A percentile compares a stretch with the other conserved stretches of the same genome.
These are phyloP conservation scores for Dipodascus geniculatus DNA, from an alignment of 805 yeast genomes.

Conservation along the genomic window DNA sequence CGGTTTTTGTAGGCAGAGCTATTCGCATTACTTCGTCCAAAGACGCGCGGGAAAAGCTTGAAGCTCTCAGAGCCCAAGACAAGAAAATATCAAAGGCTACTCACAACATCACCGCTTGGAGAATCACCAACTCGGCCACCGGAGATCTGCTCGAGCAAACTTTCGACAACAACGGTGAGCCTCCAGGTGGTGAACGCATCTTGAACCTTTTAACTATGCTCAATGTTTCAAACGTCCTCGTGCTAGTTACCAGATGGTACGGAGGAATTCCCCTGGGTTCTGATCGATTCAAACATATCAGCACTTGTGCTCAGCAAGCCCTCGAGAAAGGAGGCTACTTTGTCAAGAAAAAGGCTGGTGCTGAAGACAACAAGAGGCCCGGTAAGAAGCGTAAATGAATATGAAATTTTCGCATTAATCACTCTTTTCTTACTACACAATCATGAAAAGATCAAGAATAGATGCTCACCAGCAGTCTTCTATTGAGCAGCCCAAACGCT, in stretches of 20 bases:
- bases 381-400: conserved; percentile 1
- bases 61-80: conserved; percentile 30
- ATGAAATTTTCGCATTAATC: neutral
- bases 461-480: neutral
- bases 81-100: conserved; percentile 45
- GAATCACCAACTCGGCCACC: conserved; percentile 29
- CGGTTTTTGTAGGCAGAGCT: conserved; percentile 57
- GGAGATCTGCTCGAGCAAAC: conserved; percentile 38
- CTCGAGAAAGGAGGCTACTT: conserved; percentile 26
- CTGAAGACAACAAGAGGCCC: neutral
- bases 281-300: conserved; percentile 56
- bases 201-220: conserved; percentile 41
- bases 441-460: neutral
- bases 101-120: conserved; percentile 74
- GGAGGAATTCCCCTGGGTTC: conserved; percentile 71
- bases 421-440: neutral
- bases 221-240: conserved; percentile 40
- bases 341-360: neutral
- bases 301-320: conserved; percentile 43
- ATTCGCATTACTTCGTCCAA: conserved; percentile 28
- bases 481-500: neutral
- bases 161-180: conserved; percentile 57
- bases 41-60: conserved; percentile 35
- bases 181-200: conserved; percentile 57
- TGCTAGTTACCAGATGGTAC: conserved; percentile 72